A percentile compares a stretch with the other conserved stretches of the same genome.
Conservation (phyloP, 1,284 basidiomycete genomes). For the Cerioporus squamosus region DNA sequence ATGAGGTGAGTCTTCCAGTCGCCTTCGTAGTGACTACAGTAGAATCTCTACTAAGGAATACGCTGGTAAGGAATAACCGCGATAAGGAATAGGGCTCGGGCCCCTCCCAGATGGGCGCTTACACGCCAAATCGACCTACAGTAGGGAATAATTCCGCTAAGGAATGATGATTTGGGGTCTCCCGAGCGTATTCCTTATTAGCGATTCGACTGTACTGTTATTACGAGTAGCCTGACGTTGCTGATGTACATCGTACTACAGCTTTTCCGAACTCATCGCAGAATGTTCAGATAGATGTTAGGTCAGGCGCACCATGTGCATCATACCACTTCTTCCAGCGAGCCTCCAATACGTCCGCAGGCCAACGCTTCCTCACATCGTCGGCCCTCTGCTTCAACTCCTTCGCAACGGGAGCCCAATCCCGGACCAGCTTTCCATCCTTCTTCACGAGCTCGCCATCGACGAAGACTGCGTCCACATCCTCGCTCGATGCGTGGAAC, state of each 20-base stretch:
- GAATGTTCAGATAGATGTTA: neutral
- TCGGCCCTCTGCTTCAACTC: slow-evolving; percentile 52
- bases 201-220: no score
- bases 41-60: no score
- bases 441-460: slow-evolving; percentile 39
- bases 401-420: slow-evolving; percentile 37
- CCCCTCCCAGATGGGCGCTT: no score
- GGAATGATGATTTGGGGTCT: no score
- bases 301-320: neutral
- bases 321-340: slow-evolving; percentile 30
- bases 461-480: slow-evolving; percentile 38
- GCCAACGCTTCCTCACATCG: slow-evolving; percentile 53
- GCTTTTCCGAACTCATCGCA: neutral
- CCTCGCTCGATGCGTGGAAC: slow-evolving; percentile 37
- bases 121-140: no score
- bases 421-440: slow-evolving; percentile 29
- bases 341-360: slow-evolving; percentile 29
- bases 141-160: no score
- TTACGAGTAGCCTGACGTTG: no score
- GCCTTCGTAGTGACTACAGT: no score
- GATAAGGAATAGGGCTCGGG: no score
- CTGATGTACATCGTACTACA: neutral
- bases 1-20: no score
- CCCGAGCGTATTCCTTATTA: no score
- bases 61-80: no score